phyloP scores from a whole-genome alignment of 768 basidiomycete genomes.

The Trametes gibbosa region DNA sequence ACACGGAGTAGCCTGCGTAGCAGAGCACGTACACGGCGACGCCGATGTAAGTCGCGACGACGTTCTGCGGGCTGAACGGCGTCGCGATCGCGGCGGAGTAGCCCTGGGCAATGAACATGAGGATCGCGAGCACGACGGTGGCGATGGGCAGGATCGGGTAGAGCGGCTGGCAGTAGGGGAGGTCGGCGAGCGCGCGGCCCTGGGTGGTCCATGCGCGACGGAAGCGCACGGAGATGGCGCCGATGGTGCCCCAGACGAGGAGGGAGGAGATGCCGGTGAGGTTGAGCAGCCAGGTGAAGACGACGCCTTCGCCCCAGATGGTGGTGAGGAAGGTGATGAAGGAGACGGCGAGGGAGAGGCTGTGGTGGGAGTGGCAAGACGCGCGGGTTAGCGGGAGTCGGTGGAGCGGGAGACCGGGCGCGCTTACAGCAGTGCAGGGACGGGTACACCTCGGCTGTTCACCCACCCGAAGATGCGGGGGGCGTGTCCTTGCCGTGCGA shows the following conservation, averaged over 20 bases:
- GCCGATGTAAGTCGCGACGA: slow-evolving; percentile 56
- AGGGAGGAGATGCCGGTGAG: slow-evolving; percentile 65
- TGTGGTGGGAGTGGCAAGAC: no score
- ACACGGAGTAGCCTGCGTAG: slow-evolving; percentile 43
- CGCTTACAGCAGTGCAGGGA: slow-evolving; percentile 44
- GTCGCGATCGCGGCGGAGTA: slow-evolving; percentile 45
- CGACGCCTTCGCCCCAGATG: slow-evolving; percentile 54
- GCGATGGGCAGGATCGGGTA: slow-evolving; percentile 51
- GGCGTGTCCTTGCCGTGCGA: slow-evolving; percentile 66
- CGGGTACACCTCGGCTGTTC: slow-evolving; percentile 61
- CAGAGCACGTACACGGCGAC: slow-evolving; percentile 45
- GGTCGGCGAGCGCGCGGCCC: slow-evolving; percentile 46
- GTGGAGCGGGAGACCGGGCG: background rate
- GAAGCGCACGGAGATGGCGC: slow-evolving; percentile 57
- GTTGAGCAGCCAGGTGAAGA: slow-evolving; percentile 60
- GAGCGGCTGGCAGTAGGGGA: slow-evolving; percentile 57
- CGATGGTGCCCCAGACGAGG: slow-evolving; percentile 65
- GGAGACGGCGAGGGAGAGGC: slow-evolving; percentile 46
- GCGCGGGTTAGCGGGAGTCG: no score
- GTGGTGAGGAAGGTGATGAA: slow-evolving; percentile 55
- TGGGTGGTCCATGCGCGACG: slow-evolving; percentile 57
- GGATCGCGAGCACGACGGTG: slow-evolving; percentile 46
- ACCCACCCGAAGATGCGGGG: slow-evolving; percentile 64
- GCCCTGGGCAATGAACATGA: slow-evolving; percentile 57
- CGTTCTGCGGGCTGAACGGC: slow-evolving; percentile 48